Conservation (phyloP, 2,329 filamentous ascomycete genomes). For the Diaporthe caulivora region DNA sequence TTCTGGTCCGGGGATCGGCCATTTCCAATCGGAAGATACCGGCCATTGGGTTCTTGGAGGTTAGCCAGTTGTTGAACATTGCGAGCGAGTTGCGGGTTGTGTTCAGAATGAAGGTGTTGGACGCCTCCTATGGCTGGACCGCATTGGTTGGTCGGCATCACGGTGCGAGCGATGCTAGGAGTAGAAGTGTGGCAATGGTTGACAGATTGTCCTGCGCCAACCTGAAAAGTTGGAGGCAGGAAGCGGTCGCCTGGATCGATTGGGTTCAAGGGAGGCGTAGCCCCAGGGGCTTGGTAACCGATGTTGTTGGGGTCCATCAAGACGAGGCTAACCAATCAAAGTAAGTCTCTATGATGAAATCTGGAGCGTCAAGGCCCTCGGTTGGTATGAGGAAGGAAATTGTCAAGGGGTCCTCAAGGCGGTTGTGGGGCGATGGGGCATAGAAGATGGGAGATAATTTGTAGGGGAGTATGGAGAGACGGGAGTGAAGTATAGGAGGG, state of each 20-base stretch:
- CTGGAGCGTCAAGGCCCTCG: neutral
- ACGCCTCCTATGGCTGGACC: neutral
- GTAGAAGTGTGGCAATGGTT: neutral
- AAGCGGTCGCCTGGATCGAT: neutral
- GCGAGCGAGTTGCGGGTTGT: too few species aligned
- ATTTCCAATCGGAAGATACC: neutral
- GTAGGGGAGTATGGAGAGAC: too few species aligned
- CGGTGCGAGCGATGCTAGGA: neutral
- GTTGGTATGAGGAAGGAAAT: too few species aligned
- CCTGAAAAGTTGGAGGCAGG: neutral
- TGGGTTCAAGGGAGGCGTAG: neutral
- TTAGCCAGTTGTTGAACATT: too few species aligned
- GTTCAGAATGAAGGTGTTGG: too few species aligned
- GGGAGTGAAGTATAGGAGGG: too few species aligned
- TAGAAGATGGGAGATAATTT: too few species aligned
- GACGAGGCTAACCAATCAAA: neutral
- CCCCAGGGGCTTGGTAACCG: too few species aligned
- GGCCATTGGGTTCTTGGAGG: too few species aligned
- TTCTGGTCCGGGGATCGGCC: too few species aligned
- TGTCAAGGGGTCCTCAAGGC: too few species aligned
- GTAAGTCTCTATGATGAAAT: neutral
- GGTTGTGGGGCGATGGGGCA: too few species aligned
- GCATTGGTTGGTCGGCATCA: neutral
- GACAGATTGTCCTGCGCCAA: neutral
- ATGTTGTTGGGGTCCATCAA: neutral